Base-by-base conservation (phyloP, 2,329 filamentous ascomycete species). In the Trichophyton benhamiae region DNA sequence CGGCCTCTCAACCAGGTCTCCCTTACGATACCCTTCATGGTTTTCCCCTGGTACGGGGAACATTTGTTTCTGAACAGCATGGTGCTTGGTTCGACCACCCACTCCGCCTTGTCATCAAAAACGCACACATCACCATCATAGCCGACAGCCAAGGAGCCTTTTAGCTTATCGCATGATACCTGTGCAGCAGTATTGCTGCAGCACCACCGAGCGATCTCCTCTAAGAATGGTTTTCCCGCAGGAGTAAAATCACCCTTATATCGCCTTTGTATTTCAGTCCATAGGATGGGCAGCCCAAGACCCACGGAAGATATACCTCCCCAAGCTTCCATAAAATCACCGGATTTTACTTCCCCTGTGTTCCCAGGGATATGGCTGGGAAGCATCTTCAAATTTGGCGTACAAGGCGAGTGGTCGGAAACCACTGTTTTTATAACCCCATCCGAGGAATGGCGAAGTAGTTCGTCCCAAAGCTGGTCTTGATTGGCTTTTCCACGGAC, bases 41-140 rank as follows among this genome's bases (percentile, higher is more conserved):
- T 80, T 73, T 87, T 87, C 20, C 89, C 89, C 72, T 96, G 87
- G 80, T 95, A 96, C 0, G 91, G 91, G 61, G 87, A 91, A 78
- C 90, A 91, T 70, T 90, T 89, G 75, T 96, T 96, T 74, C 90
- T 86, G 82, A 95, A 99, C 66, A 94, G 82, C 91, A 99, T 95
- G 58, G 90, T 89, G 64, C 82, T 85, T 17, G 82, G 79, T 62
- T 83, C 77, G 59, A 95, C 85, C 25, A 85, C 81, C 81, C 92
- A 99, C 67, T 82, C 81, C 22, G 84, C 85, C n/a, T 80, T 76
- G 65, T 95, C 90, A 71, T 97, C 92, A 71, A 97, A 96, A 15
- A 97, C 86, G 67, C 89, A 94, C 49, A 97, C 81, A 71, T 97
- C 92, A 0, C 87, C 92, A 74, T 97, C 92, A 75, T 90, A 87